Evolutionary conservation across 208 protist species (phyloP), one percentile per base, ranked within the genome.

Genomic region (Jaenimonas drosophilae): DNA sequence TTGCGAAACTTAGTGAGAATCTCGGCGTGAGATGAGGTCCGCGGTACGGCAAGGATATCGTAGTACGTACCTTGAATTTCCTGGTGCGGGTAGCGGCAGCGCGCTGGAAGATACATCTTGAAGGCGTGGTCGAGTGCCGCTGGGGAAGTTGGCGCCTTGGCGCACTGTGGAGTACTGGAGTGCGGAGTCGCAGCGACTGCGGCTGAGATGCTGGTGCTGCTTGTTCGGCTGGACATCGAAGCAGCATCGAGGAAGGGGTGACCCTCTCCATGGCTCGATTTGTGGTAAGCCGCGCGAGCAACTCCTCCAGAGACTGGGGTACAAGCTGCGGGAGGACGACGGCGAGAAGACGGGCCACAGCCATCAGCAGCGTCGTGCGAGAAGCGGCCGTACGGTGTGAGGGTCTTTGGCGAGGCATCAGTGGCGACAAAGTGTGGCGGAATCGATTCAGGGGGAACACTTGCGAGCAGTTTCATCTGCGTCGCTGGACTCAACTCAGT

Each of bases 61-160:
- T 89, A 90, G 62, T 93, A 89, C 24, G 80, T 88, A n/a, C 76
- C 78, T n/a, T 46, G 24, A 16, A 77, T 76, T 19, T 45, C 24
- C 17, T 47, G 53, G 54, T 93, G 85, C 16, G 85, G 80, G 58
- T 87, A 88, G 49, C 65, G 71, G 69, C 85, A 93, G 54, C 75
- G 76, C 36, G 59, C 41, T 0, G 85, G 80, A 5, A 89, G 66
- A 26, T 62, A 66, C 58, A 86, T 76, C 48, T 66, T 60, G 46
- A 80, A 79, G 17, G 12, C 30, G 9, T 24, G 5, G n/a, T 56
- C 49, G 9, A 43, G 11, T 16, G 9, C 36, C 3, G 44, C 46
- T 5, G 25, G 19, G 30, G 14, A 11, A 5, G n/a, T 29, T 16
- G 48, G 9, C 34, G 14, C 19, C 34, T 21, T 17, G 5, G 30